phyloP scores from a whole-genome alignment of 257 asterid species.

The Misopates orontium region DNA sequence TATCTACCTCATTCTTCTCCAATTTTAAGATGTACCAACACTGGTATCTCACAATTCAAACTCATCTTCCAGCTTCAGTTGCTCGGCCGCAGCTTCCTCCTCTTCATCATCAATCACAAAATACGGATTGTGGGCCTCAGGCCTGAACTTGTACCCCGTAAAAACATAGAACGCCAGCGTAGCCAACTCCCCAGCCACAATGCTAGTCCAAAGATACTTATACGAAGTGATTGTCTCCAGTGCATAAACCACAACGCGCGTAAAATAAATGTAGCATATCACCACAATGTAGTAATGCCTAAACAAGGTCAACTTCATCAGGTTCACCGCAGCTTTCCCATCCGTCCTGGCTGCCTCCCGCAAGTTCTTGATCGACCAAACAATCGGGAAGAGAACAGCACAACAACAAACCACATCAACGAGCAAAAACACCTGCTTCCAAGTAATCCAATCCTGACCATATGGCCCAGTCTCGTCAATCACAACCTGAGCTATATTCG shows the following conservation, averaged over 20 bases:
- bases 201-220: slow-evolving; percentile 77
- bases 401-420: slow-evolving; percentile 84
- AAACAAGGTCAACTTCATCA: slow-evolving; percentile 79
- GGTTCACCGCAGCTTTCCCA: slow-evolving; percentile 86
- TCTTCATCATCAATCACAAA: slow-evolving; percentile 80
- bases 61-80: slow-evolving; percentile 78
- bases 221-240: slow-evolving; percentile 81
- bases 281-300: slow-evolving; percentile 82
- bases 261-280: slow-evolving; percentile 80
- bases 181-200: slow-evolving; percentile 75
- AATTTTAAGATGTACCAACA: slow-evolving; percentile 4
- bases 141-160: slow-evolving; percentile 75
- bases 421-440: slow-evolving; percentile 79
- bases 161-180: slow-evolving; percentile 68
- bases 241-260: slow-evolving; percentile 83
- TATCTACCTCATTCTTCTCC: slow-evolving; percentile 29
- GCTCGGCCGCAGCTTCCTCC: slow-evolving; percentile 87
- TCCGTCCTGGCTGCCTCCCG: slow-evolving; percentile 81
- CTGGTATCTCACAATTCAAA: slow-evolving; percentile 57
- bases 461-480: slow-evolving; percentile 79
- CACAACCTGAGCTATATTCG: slow-evolving; percentile 76
- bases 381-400: slow-evolving; percentile 79
- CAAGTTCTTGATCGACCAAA: slow-evolving; percentile 87
- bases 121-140: slow-evolving; percentile 79
- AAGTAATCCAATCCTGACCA: slow-evolving; percentile 69